Evolutionary conservation across 192 early-diverging fungal species (phyloP).

Genomic region (Coemansia sp.): DNA sequence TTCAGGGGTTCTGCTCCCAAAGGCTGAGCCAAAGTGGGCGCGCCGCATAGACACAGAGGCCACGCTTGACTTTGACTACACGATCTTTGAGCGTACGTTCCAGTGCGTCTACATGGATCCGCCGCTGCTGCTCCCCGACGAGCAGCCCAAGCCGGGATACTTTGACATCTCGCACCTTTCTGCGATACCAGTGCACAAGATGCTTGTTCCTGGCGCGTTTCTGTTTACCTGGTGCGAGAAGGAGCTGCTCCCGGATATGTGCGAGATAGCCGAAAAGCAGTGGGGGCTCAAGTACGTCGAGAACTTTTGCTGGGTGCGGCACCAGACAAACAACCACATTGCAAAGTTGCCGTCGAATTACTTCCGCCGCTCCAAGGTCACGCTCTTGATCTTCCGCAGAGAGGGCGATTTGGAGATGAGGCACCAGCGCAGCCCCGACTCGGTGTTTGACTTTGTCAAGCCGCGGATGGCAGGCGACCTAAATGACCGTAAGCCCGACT

Average conservation of each 20-base stretch:
- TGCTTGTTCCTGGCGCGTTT: conserved; percentile 79
- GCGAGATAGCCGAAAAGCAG: conserved; percentile 63
- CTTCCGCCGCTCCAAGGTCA: conserved; percentile 88
- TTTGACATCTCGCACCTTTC: conserved; percentile 37
- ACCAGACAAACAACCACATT: conserved; percentile 82
- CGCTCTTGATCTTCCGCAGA: conserved; percentile 87
- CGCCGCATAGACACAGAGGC: conserved; percentile 29
- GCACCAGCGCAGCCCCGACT: conserved; percentile 94
- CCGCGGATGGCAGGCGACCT: conserved; percentile 60
- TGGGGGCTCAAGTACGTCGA: conserved; percentile 96
- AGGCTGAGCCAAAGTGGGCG: conserved; percentile 28
- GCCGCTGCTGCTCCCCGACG: conserved; percentile 64
- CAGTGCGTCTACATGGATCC: conserved; percentile 94
- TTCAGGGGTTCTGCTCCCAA: conserved; percentile 45
- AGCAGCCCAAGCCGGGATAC: conserved; percentile 30
- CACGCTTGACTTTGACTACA: conserved; percentile 38
- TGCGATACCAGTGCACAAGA: conserved; percentile 56
- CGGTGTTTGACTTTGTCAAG: conserved; percentile 94
- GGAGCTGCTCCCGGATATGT: conserved; percentile 83
- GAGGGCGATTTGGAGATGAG: conserved; percentile 88
- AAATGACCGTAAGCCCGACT: conserved; percentile 74
- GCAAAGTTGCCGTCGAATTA: conserved; percentile 66
- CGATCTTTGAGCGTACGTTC: conserved; percentile 66
- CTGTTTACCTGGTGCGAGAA: conserved; percentile 96
- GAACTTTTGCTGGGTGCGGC: conserved; percentile 97